Percentiles rank a stretch among this genome's conserved stretches.
Evolutionary conservation across 73 alveolate species (phyloP).

Genomic region (Paramecium pentaurelia): DNA sequence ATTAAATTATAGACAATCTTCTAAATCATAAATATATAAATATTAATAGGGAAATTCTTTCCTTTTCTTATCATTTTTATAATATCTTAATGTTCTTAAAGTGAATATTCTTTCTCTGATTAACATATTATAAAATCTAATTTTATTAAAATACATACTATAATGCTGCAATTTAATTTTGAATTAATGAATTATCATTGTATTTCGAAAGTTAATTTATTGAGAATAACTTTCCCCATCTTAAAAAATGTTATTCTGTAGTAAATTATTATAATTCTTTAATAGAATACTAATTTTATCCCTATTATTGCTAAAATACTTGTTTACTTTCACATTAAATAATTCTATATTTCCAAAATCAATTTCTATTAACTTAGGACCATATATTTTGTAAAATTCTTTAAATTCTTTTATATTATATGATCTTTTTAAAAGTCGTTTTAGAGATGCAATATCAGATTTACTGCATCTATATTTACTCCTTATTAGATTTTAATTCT

Average conservation of each 20-base stretch:
- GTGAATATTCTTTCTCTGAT: background rate
- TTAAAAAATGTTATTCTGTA: background rate
- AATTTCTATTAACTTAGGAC: background rate
- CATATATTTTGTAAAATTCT: background rate
- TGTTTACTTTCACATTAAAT: background rate
- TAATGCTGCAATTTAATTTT: background rate
- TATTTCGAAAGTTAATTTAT: background rate
- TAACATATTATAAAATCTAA: background rate
- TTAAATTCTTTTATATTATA: background rate
- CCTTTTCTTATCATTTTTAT: background rate
- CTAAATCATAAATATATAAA: background rate
- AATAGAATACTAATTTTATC: background rate
- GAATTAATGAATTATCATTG: background rate
- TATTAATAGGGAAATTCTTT: background rate
- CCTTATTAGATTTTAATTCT: background rate
- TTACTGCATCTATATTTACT: background rate
- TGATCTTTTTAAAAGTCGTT: background rate
- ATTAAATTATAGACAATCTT: background rate
- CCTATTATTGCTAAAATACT: background rate
- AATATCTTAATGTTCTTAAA: background rate
- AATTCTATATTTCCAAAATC: background rate
- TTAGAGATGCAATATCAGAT: background rate
- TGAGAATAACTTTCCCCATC: background rate
- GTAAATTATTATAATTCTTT: background rate
- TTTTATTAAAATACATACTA: background rate